A percentile compares a stretch with the other conserved stretches of the same genome.
phyloP scores from a whole-genome alignment of 345 rosid species.

The Hibiscus syriacus region DNA sequence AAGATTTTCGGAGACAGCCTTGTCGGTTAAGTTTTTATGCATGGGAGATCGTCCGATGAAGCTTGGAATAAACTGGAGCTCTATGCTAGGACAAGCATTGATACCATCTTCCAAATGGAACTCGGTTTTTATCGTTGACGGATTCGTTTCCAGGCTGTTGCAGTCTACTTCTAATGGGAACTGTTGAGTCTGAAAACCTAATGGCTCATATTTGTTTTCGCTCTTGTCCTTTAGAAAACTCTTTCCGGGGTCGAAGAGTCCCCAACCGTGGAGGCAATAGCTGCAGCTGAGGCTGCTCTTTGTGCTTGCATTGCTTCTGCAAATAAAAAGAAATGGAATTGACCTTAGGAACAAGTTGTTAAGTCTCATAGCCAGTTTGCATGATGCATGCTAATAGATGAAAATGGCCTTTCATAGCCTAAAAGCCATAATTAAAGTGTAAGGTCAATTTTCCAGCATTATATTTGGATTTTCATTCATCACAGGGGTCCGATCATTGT shows the following conservation, averaged over 20 bases:
- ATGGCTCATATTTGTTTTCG: constrained; percentile 50
- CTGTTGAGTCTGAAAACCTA: constrained; percentile 30
- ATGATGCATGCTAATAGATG: neutral
- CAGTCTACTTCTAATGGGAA: constrained; percentile 31
- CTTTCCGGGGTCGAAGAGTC: constrained; percentile 61
- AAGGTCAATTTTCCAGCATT: too few species aligned
- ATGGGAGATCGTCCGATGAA: constrained; percentile 35
- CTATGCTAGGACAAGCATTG: constrained; percentile 40
- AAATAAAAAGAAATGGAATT: constrained; percentile 11
- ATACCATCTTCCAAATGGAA: constrained; percentile 43
- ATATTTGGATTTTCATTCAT: too few species aligned
- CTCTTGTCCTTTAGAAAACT: constrained; percentile 37
- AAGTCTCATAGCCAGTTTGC: neutral
- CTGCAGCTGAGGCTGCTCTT: constrained; percentile 56
- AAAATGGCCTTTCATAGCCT: too few species aligned
- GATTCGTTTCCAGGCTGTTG: too few species aligned
- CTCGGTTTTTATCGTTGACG: constrained; percentile 13
- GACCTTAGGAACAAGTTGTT: constrained; percentile 2
- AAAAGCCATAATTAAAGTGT: too few species aligned
- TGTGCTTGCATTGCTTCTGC: constrained; percentile 62
- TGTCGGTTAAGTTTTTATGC: constrained; percentile 27
- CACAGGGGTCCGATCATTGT: too few species aligned
- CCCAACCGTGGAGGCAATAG: constrained; percentile 59
- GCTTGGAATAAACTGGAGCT: constrained; percentile 76
- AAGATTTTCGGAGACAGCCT: constrained; percentile 23